These are phyloP conservation scores for Rhizopus delemar DNA, from an alignment of 371 early-diverging fungal genomes.

Conservation along the genomic window DNA sequence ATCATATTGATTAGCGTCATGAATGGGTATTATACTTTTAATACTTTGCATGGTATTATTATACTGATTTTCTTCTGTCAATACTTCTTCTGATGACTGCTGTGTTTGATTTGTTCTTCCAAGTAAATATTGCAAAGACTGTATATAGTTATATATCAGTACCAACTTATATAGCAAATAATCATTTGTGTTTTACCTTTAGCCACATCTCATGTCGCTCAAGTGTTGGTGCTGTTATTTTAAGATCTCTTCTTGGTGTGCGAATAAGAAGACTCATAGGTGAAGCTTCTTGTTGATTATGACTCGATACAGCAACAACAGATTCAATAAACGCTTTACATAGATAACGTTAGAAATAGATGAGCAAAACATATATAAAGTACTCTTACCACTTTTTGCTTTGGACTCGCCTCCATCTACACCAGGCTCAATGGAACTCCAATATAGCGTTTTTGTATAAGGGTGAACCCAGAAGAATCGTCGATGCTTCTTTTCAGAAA, in stretches of 20 bases:
- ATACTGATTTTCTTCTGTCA: background rate
- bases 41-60: slow-evolving; percentile 1
- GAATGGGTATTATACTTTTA: slow-evolving; percentile 3
- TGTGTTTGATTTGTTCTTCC: slow-evolving; percentile 15
- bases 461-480: slow-evolving; percentile 87
- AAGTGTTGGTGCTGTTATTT: slow-evolving; percentile 65
- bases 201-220: slow-evolving; percentile 74
- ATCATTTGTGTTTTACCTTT: slow-evolving; percentile 22
- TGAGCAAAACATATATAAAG: background rate
- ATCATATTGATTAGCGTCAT: slow-evolving; percentile 22
- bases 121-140: slow-evolving; percentile 35
- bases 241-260: slow-evolving; percentile 68
- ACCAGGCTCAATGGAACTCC: slow-evolving; percentile 74
- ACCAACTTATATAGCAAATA: background rate
- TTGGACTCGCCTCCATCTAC: slow-evolving; percentile 53
- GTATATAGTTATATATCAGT: background rate
- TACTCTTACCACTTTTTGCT: slow-evolving; percentile 55
- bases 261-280: slow-evolving; percentile 64
- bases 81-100: slow-evolving; percentile 14
- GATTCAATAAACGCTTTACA: slow-evolving; percentile 58
- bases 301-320: slow-evolving; percentile 53
- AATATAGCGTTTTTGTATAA: slow-evolving; percentile 78
- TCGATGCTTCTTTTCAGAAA: slow-evolving; percentile 69
- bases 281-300: slow-evolving; percentile 29
- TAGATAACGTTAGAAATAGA: background rate